Conservation (phyloP, 331 rosid genomes). For the Saraca asoca region DNA sequence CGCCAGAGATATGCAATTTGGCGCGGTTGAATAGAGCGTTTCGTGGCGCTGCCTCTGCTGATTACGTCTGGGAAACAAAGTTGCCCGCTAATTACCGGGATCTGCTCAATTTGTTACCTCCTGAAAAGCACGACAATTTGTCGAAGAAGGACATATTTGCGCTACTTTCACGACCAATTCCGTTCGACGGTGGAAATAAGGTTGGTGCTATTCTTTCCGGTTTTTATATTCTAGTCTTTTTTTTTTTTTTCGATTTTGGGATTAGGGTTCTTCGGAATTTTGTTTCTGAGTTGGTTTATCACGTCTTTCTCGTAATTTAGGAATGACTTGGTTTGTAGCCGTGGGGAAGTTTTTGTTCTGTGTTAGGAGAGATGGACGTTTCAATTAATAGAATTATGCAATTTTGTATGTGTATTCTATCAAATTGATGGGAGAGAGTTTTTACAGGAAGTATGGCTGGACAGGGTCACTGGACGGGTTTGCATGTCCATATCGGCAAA, state of each 20-base stretch:
- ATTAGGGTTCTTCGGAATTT: conserved; percentile 18
- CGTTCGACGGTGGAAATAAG: conserved; percentile 70
- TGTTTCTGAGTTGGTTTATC: too few relatives aligned
- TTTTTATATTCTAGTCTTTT: neutral
- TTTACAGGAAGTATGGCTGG: conserved; percentile 79
- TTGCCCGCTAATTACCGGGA: conserved; percentile 73
- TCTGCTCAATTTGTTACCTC: conserved; percentile 70
- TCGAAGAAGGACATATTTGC: conserved; percentile 79
- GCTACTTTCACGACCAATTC: conserved; percentile 63
- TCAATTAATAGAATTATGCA: neutral
- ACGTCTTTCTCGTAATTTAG: too few relatives aligned
- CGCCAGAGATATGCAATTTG: conserved; percentile 86
- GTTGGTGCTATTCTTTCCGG: conserved; percentile 32
- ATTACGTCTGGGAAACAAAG: conserved; percentile 78
- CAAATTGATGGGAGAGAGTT: conserved; percentile 28
- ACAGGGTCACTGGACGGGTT: conserved; percentile 76
- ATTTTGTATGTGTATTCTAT: neutral
- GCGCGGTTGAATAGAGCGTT: conserved; percentile 82
- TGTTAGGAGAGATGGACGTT: neutral
- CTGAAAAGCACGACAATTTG: conserved; percentile 51
- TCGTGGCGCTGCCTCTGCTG: conserved; percentile 91
- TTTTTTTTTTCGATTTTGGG: neutral
- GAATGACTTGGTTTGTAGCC: too few relatives aligned
- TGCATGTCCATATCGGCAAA: conserved; percentile 81
- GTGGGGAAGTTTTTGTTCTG: too few relatives aligned